Conservation (phyloP, 2,329 filamentous ascomycete species). For the Aureobasidium vineae region DNA sequence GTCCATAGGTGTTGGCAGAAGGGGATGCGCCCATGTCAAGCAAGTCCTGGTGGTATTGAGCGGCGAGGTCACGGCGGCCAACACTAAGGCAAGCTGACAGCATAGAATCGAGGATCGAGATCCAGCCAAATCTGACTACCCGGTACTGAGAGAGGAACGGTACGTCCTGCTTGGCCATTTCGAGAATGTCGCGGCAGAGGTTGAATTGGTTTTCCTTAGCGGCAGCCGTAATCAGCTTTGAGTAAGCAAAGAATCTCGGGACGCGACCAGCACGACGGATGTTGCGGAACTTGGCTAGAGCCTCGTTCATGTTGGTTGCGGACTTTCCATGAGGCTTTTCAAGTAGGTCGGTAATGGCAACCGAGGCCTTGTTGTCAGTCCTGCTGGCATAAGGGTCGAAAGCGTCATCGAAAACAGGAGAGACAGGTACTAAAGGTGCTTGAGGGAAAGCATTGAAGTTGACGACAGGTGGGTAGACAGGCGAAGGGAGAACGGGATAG, state of each 20-base stretch:
- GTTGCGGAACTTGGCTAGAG: slow-evolving; percentile 80
- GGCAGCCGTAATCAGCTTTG: slow-evolving; percentile 91
- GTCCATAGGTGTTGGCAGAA: slow-evolving; percentile 94
- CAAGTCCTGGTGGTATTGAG: slow-evolving; percentile 87
- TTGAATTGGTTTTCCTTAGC: slow-evolving; percentile 81
- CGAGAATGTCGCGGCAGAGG: slow-evolving; percentile 79
- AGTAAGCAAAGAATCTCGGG: slow-evolving; percentile 93
- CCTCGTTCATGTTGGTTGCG: slow-evolving; percentile 69
- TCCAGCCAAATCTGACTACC: slow-evolving; percentile 91
- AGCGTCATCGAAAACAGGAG: slow-evolving; percentile 70
- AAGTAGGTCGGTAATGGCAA: slow-evolving; percentile 83
- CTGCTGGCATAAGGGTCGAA: slow-evolving; percentile 88
- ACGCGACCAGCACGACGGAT: slow-evolving; percentile 90
- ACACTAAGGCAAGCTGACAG: slow-evolving; percentile 84
- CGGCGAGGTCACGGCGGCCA: slow-evolving; percentile 75
- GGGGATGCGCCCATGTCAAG: slow-evolving; percentile 86
- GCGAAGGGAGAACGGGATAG: slow-evolving; percentile 49
- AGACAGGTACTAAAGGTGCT: slow-evolving; percentile 47
- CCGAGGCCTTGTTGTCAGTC: slow-evolving; percentile 91
- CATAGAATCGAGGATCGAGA: slow-evolving; percentile 94
- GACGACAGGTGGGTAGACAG: slow-evolving; percentile 50
- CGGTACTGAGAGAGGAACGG: slow-evolving; percentile 81
- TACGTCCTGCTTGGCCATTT: slow-evolving; percentile 85
- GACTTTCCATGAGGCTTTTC: slow-evolving; percentile 75
- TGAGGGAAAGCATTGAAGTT: slow-evolving; percentile 48